Evolutionary conservation across 768 basidiomycete species (phyloP), one percentile per base, ranked within the genome.

Genomic region (Lactarius vividus): DNA sequence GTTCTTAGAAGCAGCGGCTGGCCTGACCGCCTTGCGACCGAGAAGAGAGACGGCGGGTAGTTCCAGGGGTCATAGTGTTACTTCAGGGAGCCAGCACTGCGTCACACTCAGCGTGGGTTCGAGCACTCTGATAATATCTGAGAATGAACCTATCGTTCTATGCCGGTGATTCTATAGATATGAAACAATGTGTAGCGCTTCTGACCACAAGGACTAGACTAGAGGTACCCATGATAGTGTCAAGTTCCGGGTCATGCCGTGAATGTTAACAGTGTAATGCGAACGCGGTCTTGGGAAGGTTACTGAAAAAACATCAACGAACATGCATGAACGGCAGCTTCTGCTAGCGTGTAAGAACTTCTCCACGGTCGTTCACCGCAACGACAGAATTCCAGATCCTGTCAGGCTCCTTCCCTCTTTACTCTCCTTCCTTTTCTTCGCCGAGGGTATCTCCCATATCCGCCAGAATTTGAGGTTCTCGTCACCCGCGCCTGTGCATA

Each of bases 401-500:
- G 70, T 70, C 61, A 63, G 52, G 61, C 69, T 71, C 72, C 63
- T 69, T 70, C 79, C 78, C 20, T 75, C 76, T 73, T 70, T 75
- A 35, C 74, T 76, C 49, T 79, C 78, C 52, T 81, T 80, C 65
- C 81, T 82, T 78, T 84, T 85, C 79, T 83, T 87, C 72, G 73
- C 79, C 69, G 77, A 79, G 10, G 78, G 80, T 49, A 82, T 75
- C 57, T 92, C 91, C 91, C 91, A 92, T 44, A 93, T 82, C 65
- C 87, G 85, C 95, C 95, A 96, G 77, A 96, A 96, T 80, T 98
- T 98, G 72, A 98, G 80, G 73, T 96, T 96, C 81, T 98, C 96
- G 73, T 98, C 97, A 0, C 91, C 91, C 1, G 93, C 94, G 9
- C 92, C 94, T 0, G 96, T 98, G 69, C 88, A 91, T 11, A 99